Conservation (phyloP, 768 basidiomycete species). For the Tulasnella sp. region DNA sequence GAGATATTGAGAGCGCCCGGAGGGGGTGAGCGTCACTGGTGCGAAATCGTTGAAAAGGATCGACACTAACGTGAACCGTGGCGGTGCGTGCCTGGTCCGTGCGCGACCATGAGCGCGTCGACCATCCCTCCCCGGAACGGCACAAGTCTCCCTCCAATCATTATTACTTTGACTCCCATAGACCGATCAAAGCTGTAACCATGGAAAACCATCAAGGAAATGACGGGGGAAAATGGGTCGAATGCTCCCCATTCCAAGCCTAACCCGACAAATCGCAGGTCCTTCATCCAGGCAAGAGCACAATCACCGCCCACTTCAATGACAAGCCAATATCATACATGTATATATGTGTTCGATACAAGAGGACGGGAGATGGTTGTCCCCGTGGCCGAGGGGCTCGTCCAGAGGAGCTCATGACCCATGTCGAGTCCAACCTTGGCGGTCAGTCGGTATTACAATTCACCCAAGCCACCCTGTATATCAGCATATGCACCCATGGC, state of each 20-base stretch:
- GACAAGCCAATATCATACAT: conserved; percentile 79
- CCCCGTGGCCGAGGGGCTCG: conserved; percentile 91
- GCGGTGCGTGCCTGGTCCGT: no score
- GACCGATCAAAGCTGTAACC: conserved; percentile 98
- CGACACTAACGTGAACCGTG: no score
- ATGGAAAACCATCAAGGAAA: conserved; percentile 64
- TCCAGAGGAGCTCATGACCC: conserved; percentile 93
- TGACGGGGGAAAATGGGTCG: conserved; percentile 55
- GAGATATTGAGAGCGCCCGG: no score
- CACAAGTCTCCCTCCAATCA: conserved; percentile 79
- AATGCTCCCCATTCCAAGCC: conserved; percentile 95
- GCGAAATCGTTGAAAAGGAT: no score
- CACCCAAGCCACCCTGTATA: neutral
- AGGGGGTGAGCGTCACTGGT: no score
- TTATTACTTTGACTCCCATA: conserved; percentile 84
- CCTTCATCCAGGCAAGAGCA: conserved; percentile 87
- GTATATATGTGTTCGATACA: no score
- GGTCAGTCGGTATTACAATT: conserved; percentile 30
- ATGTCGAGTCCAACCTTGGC: conserved; percentile 61
- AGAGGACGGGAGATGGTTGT: conserved; percentile 98
- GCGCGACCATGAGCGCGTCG: no score
- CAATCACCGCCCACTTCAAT: conserved; percentile 89
- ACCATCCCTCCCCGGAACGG: no score
- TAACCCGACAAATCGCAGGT: conserved; percentile 98
- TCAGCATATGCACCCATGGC: no score